Conservation (phyloP, 257 asterid genomes). For the Solanum ossicruentum region DNA sequence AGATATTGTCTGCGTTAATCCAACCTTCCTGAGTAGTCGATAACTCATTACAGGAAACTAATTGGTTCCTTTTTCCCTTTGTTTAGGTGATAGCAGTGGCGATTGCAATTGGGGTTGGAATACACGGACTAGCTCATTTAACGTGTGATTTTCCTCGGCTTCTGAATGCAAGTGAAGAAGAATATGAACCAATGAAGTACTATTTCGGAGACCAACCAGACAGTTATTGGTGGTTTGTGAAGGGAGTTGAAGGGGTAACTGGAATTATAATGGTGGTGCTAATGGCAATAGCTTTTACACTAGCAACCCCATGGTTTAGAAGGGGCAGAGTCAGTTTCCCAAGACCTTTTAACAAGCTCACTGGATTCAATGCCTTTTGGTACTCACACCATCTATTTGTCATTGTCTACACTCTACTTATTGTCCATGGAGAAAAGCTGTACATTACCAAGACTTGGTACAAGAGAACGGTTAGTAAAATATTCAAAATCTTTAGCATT, state of each 20-base stretch:
- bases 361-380: slow-evolving; percentile 95
- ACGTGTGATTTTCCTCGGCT: slow-evolving; percentile 67
- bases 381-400: slow-evolving; percentile 76
- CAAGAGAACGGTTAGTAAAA: slow-evolving; percentile 48
- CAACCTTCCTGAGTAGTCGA: neutral
- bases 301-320: slow-evolving; percentile 76
- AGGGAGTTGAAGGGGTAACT: slow-evolving; percentile 64
- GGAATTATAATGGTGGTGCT: slow-evolving; percentile 71
- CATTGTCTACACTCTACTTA: slow-evolving; percentile 54
- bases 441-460: slow-evolving; percentile 49
- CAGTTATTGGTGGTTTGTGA: slow-evolving; percentile 57
- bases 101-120: slow-evolving; percentile 56
- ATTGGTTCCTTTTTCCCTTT: neutral
- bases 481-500: neutral
- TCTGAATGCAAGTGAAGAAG: slow-evolving; percentile 23
- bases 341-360: slow-evolving; percentile 41
- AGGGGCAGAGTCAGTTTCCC: slow-evolving; percentile 44
- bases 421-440: slow-evolving; percentile 70
- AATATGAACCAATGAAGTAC: slow-evolving; percentile 31
- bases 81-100: slow-evolving; percentile 59
- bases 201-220: slow-evolving; percentile 53
- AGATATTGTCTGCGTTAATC: neutral
- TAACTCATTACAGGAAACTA: neutral
- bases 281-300: slow-evolving; percentile 74
- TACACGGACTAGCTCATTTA: slow-evolving; percentile 60